Percentiles rank a stretch among this genome's conserved stretches.
phyloP scores from a whole-genome alignment of 208 protist genomes.

The Acanthamoeba lenticulata region DNA sequence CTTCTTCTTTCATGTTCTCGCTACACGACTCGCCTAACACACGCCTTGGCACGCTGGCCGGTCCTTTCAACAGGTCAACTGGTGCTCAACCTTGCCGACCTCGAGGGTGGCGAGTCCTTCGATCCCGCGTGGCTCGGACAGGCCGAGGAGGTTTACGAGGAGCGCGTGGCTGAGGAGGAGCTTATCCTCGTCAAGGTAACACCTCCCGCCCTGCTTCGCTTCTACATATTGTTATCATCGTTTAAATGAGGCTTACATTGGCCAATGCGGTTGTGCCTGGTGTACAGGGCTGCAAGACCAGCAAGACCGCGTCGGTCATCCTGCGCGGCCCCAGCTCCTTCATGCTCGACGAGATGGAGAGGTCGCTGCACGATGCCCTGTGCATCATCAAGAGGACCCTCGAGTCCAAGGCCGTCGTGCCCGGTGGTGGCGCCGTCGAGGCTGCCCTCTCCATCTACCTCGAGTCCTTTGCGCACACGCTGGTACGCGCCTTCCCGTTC shows the following conservation, averaged over 20 bases:
- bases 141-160: constrained; percentile 96
- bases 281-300: constrained; percentile 78
- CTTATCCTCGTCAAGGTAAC: constrained; percentile 92
- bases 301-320: constrained; percentile 95
- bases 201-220: neutral
- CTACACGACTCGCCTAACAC: neutral
- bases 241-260: neutral
- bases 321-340: constrained; percentile 98
- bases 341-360: constrained; percentile 98
- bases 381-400: constrained; percentile 98
- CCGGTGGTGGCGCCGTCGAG: constrained; percentile 99
- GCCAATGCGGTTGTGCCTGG: neutral
- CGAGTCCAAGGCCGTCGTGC: constrained; percentile 96
- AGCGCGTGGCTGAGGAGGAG: constrained; percentile 97
- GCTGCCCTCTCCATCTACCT: constrained; percentile 98
- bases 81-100: constrained; percentile 96
- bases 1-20: neutral
- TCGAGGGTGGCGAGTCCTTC: constrained; percentile 98
- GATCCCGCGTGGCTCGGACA: constrained; percentile 93
- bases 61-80: constrained; percentile 72
- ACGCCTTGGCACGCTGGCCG: neutral
- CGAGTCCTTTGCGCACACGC: constrained; percentile 96
- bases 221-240: neutral
- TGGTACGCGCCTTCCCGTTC: constrained; percentile 81
- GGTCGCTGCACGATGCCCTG: constrained; percentile 98